These are phyloP conservation scores for Cutaneotrichosporon cutaneum DNA, from an alignment of 1,284 basidiomycete genomes.

Conservation along the genomic window DNA sequence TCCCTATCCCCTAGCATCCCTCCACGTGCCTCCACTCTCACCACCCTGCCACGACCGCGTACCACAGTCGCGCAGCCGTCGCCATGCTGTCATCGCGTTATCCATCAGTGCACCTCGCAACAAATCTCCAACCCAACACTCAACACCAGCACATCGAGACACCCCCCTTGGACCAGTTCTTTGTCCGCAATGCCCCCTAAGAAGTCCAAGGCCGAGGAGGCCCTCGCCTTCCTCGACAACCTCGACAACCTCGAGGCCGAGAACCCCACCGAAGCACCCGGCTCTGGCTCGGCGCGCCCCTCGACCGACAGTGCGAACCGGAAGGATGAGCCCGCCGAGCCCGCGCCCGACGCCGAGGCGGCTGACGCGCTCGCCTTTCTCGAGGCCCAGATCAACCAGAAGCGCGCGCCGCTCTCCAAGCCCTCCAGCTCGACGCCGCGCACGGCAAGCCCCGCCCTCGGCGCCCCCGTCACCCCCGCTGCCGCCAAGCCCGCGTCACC, in stretches of 20 bases:
- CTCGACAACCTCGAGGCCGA: constrained; percentile 68
- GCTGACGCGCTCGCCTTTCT: constrained; percentile 76
- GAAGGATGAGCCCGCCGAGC: constrained; percentile 54
- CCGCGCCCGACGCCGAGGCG: constrained; percentile 58
- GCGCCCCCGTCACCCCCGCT: constrained; percentile 13
- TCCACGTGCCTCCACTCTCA: too few relatives aligned
- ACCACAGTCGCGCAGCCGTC: too few relatives aligned
- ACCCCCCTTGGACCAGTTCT: neutral
- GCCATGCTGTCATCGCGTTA: neutral
- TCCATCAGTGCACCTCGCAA: neutral
- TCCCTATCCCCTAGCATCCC: too few relatives aligned
- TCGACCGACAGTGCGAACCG: constrained; percentile 25
- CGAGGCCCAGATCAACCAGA: constrained; percentile 84
- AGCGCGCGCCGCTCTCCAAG: constrained; percentile 52
- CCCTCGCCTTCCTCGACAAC: constrained; percentile 82
- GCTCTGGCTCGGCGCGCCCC: constrained; percentile 18
- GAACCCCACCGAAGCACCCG: constrained; percentile 1
- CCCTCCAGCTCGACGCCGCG: constrained; percentile 24
- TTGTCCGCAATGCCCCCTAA: constrained; percentile 43
- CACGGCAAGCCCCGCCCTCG: constrained; percentile 30
- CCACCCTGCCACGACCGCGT: too few relatives aligned
- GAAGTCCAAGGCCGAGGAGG: constrained; percentile 79
- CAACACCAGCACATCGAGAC: constrained; percentile 1
- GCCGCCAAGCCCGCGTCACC: constrained; percentile 26
- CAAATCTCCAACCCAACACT: neutral